Conservation (phyloP, 108 stramenopile genomes). For the Pseudonitzschia pungens region DNA sequence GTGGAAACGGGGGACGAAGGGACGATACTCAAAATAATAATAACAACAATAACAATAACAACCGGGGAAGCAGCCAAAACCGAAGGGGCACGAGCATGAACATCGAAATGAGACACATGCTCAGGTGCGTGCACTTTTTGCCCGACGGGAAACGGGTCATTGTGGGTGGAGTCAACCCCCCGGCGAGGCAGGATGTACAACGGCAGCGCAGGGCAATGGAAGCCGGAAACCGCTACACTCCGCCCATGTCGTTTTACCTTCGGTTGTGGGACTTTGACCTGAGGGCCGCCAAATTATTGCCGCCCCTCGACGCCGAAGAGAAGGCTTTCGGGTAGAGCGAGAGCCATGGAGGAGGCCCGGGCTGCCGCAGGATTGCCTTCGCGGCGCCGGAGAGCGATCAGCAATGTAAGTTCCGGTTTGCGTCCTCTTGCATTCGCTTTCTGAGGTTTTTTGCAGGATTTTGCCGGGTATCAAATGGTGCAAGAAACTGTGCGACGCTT, state of each 20-base stretch:
- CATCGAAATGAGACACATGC: conserved; percentile 49
- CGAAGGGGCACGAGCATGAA: conserved; percentile 11
- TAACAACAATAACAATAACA: neutral
- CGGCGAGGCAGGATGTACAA: neutral
- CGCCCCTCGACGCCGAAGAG: no score
- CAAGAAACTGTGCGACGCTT: no score
- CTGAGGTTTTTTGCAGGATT: no score
- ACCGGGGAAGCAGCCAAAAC: neutral
- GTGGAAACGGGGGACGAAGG: conserved; percentile 1
- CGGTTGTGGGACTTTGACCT: conserved; percentile 81
- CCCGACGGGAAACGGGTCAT: conserved; percentile 80
- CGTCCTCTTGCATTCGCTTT: neutral
- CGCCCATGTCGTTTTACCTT: conserved; percentile 75
- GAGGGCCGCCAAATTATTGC: neutral
- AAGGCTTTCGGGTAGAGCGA: no score
- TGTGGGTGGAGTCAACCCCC: conserved; percentile 87
- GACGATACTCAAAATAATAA: conserved; percentile 15
- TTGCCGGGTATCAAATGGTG: no score
- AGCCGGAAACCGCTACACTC: neutral
- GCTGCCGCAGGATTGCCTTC: conserved; percentile 18
- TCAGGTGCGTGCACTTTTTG: conserved; percentile 94
- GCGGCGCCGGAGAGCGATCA: conserved; percentile 31
- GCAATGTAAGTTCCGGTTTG: conserved; percentile 49
- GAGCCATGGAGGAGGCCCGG: neutral
- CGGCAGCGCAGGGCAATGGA: neutral